Conservation (phyloP, 768 basidiomycete genomes). For the Termitomyces sp. region DNA sequence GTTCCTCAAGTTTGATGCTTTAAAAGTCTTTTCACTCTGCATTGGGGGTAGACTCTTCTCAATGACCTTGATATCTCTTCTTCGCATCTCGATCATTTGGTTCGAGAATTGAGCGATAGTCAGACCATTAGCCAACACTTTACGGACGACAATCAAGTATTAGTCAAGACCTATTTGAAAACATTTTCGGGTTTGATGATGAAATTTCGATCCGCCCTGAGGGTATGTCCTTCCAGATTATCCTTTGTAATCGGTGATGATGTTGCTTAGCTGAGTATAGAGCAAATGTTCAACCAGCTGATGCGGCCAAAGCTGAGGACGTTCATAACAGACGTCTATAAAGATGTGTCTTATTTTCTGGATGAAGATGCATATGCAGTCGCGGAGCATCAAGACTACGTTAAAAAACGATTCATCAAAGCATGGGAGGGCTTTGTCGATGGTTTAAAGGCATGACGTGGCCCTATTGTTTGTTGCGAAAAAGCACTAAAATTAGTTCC, state of each 20-base stretch:
- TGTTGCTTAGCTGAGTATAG: conserved; percentile 62
- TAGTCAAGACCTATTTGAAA: conserved; percentile 41
- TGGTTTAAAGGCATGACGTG: conserved; percentile 66
- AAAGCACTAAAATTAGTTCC: neutral
- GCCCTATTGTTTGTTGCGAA: neutral
- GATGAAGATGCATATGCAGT: conserved; percentile 84
- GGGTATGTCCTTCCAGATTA: conserved; percentile 38
- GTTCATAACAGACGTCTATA: conserved; percentile 83
- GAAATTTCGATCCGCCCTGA: conserved; percentile 68
- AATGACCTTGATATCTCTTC: conserved; percentile 95
- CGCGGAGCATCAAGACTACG: conserved; percentile 81
- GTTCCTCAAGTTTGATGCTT: conserved; percentile 21
- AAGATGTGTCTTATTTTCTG: conserved; percentile 80
- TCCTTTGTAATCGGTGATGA: neutral
- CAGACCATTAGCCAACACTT: conserved; percentile 63
- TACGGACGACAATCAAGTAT: conserved; percentile 45
- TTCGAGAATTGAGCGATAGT: conserved; percentile 55
- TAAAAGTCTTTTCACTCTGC: neutral
- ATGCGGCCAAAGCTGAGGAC: conserved; percentile 83
- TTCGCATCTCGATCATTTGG: conserved; percentile 80
- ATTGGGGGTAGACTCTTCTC: conserved; percentile 59
- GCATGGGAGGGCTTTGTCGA: conserved; percentile 83
- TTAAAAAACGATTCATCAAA: conserved; percentile 87
- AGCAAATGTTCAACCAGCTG: conserved; percentile 94
- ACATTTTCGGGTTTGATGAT: conserved; percentile 47